Percentiles rank a stretch among this genome's conserved stretches.
phyloP scores from a whole-genome alignment of 352 stramenopile species.

The Pythium vanterpoolii region DNA sequence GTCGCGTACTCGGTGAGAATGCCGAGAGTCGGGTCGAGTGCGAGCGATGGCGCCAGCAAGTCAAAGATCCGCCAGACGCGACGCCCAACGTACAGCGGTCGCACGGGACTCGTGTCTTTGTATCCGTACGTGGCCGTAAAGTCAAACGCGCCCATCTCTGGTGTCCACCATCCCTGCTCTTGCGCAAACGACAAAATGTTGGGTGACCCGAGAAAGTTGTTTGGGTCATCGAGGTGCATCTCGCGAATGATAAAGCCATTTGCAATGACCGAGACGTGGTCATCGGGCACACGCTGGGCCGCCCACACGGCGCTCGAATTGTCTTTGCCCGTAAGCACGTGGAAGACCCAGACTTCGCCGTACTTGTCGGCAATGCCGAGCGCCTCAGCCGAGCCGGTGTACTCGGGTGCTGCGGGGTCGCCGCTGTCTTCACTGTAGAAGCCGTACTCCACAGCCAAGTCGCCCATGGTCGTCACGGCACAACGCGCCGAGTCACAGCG shows the following conservation, averaged over 20 bases:
- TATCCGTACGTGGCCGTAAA: constrained; percentile 45
- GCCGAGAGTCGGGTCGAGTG: constrained; percentile 40
- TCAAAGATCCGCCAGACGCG: constrained; percentile 81
- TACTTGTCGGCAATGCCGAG: constrained; percentile 78
- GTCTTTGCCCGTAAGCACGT: constrained; percentile 82
- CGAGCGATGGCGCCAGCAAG: constrained; percentile 51
- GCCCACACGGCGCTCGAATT: constrained; percentile 85
- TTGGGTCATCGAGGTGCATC: constrained; percentile 56
- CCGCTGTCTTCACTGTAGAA: constrained; percentile 86
- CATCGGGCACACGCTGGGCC: constrained; percentile 81
- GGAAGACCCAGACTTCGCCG: constrained; percentile 88
- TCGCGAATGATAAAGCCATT: constrained; percentile 90
- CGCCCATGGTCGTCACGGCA: constrained; percentile 81
- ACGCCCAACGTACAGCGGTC: constrained; percentile 45
- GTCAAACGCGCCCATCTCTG: constrained; percentile 35
- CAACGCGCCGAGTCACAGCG: constrained; percentile 59
- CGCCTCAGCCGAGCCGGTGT: constrained; percentile 52
- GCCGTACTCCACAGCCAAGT: constrained; percentile 82
- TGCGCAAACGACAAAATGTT: constrained; percentile 73
- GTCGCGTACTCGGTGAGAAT: constrained; percentile 36
- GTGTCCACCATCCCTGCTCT: constrained; percentile 66
- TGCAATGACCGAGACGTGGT: constrained; percentile 78
- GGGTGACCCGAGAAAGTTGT: constrained; percentile 74
- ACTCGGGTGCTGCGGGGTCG: constrained; percentile 31
- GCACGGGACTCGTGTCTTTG: constrained; percentile 28